These are phyloP conservation scores for Globisporangium nodosum DNA, from an alignment of 352 stramenopile species.

Conservation along the genomic window DNA sequence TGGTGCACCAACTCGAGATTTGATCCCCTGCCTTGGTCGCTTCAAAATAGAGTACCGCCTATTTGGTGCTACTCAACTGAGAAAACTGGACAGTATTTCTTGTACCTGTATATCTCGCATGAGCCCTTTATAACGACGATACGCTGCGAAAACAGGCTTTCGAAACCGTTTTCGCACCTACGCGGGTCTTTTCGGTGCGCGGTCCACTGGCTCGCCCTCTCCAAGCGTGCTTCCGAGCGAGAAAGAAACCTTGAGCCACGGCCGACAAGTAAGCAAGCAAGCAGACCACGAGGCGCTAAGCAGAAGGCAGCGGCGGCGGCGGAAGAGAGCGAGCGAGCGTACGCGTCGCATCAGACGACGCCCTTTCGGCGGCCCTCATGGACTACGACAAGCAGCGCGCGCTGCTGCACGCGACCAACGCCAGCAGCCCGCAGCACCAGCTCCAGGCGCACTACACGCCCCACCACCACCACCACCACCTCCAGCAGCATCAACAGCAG, in stretches of 20 bases:
- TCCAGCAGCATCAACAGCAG: not conserved
- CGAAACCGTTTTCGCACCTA: no score
- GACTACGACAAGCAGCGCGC: slow-evolving; percentile 19
- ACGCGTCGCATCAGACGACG: not conserved
- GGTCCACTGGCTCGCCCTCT: no score
- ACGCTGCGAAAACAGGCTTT: no score
- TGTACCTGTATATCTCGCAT: no score
- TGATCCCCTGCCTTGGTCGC: no score
- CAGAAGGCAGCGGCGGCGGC: no score
- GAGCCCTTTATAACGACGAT: no score
- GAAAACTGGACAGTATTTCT: no score
- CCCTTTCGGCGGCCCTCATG: slow-evolving; percentile 2
- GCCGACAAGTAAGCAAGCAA: not conserved
- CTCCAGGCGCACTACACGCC: not conserved
- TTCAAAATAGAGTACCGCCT: no score
- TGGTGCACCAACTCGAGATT: no score
- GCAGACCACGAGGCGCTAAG: not conserved
- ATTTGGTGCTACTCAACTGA: no score
- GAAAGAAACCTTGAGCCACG: not conserved
- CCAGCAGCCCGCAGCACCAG: slow-evolving; percentile 6
- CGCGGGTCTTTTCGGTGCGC: no score
- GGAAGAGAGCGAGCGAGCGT: slow-evolving; percentile 2
- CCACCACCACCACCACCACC: not conserved
- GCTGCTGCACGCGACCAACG: slow-evolving; percentile 9
- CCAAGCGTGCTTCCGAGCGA: not conserved